Evolutionary conservation across 805 yeast genomes (phyloP).

Genomic region (Isabelozyma pseudorhagii): DNA sequence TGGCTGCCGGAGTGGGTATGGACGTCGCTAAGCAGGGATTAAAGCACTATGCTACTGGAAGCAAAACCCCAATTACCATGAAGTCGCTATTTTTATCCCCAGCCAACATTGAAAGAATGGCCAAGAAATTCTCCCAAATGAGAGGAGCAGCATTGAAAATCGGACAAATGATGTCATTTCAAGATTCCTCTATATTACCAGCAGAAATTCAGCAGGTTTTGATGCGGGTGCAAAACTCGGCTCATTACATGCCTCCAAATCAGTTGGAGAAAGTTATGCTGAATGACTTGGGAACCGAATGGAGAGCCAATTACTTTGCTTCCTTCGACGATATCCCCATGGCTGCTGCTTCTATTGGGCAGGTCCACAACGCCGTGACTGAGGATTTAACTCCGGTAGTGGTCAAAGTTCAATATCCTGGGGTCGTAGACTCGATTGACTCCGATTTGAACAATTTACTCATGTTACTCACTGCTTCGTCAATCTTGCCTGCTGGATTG

Average conservation of each 20-base stretch:
- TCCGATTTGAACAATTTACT: conserved; percentile 86
- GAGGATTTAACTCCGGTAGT: conserved; percentile 73
- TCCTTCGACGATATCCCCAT: conserved; percentile 84
- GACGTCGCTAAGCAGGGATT: conserved; percentile 80
- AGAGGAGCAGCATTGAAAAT: conserved; percentile 98
- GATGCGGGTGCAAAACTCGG: conserved; percentile 85
- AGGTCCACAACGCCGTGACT: conserved; percentile 83
- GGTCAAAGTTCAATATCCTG: conserved; percentile 95
- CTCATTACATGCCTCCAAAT: conserved; percentile 93
- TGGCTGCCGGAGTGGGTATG: conserved; percentile 88
- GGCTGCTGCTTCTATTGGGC: conserved; percentile 96
- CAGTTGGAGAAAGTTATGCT: conserved; percentile 78
- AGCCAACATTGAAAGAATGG: conserved; percentile 81
- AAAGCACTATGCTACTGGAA: conserved; percentile 59
- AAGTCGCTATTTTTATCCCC: conserved; percentile 70
- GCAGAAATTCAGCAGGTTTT: conserved; percentile 78
- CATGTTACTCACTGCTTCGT: conserved; percentile 79
- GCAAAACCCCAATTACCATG: conserved; percentile 42
- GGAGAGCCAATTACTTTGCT: conserved; percentile 68
- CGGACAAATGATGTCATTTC: conserved; percentile 96
- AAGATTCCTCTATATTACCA: conserved; percentile 83
- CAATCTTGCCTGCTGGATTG: conserved; percentile 84
- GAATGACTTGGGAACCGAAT: conserved; percentile 69
- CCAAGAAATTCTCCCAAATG: conserved; percentile 86
- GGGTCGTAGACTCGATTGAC: conserved; percentile 90